Conservation (phyloP, 2,329 filamentous ascomycete species). For the Tolypocladium endophyticum region DNA sequence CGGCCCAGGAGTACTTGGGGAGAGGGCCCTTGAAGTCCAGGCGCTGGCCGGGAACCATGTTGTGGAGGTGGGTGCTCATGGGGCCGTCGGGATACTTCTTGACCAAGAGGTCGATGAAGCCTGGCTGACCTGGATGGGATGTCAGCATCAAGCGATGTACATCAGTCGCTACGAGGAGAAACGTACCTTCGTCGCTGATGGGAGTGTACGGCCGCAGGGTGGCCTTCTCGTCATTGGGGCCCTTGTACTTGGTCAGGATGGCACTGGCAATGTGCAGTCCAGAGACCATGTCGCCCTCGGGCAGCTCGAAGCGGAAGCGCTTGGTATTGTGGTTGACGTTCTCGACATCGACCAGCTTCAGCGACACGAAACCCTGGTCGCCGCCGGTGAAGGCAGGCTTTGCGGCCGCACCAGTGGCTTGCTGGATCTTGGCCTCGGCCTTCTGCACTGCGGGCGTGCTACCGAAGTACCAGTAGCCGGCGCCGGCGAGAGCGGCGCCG, state of each 20-base stretch:
- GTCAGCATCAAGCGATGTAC: background rate
- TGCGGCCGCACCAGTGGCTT: constrained; percentile 27
- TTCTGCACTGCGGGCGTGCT: constrained; percentile 42
- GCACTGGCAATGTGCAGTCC: constrained; percentile 78
- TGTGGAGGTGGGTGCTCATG: constrained; percentile 86
- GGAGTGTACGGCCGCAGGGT: constrained; percentile 90
- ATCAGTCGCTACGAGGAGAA: background rate
- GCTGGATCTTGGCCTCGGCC: constrained; percentile 43
- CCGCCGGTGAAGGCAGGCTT: constrained; percentile 62
- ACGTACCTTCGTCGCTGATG: constrained; percentile 68
- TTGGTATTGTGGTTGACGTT: constrained; percentile 91
- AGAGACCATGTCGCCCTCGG: constrained; percentile 73
- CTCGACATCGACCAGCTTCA: constrained; percentile 72
- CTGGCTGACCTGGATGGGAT: constrained; percentile 50
- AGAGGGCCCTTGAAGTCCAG: constrained; percentile 93
- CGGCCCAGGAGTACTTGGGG: constrained; percentile 80
- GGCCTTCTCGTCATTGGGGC: constrained; percentile 71
- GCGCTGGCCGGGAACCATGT: constrained; percentile 68
- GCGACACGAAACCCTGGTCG: constrained; percentile 77
- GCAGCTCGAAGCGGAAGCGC: constrained; percentile 77
- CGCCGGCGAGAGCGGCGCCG: constrained; percentile 47
- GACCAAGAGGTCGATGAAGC: constrained; percentile 79
- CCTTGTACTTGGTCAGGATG: constrained; percentile 85
- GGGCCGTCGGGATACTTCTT: constrained; percentile 86
- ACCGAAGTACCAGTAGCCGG: constrained; percentile 45